Evolutionary conservation across 768 basidiomycete species (phyloP), one percentile per base, ranked within the genome.

Genomic region (Sistotremastrum suecicum): DNA sequence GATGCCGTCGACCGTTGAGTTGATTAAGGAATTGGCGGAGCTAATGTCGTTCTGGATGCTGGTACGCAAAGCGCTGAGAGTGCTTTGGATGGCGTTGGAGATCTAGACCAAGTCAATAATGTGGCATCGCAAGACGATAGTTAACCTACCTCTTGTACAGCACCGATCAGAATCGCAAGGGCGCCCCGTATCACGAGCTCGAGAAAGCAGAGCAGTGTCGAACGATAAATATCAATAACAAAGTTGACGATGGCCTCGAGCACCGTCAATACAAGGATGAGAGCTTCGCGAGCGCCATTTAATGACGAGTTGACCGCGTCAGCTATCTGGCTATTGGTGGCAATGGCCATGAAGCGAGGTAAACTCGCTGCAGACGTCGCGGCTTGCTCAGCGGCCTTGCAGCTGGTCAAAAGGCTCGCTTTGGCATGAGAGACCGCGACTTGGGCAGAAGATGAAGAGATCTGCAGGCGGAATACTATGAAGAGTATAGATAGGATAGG

Each of bases 161-260:
- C 89, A 41, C 67, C 70, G 42, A 95, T 87, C 40, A 95, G 65
- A 45, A 97, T 65, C 29, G 76, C 71, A 43, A 99, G 67, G 5
- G 74, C 81, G 11, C 90, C 90, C 31, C 79, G 72, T 7, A 99
- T 77, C 28, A 86, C 78, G 39, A 98, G 71, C 61, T 98, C 90
- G 51, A 95, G 66, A 53, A 95, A 90, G 61, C 94, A 99, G 44
- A 99, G 71, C 56, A 94, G 80, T 3, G 92, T 85, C 3, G 90
- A 92, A 37, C 91, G 82, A 58, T 95, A 98, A 40, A 82, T 76
- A 63, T 89, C 83, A 52, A 98, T 75, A 51, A 95, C 74, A 62
- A 98, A 97, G 55, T 86, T 89, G 63, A 91, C 80, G 55, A 92
- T 74, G 1, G 71, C 78, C 58, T 95, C 88, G 76, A 94, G 82